These are phyloP conservation scores for Podaxis sp. DNA, from an alignment of 768 basidiomycete genomes.

Conservation along the genomic window DNA sequence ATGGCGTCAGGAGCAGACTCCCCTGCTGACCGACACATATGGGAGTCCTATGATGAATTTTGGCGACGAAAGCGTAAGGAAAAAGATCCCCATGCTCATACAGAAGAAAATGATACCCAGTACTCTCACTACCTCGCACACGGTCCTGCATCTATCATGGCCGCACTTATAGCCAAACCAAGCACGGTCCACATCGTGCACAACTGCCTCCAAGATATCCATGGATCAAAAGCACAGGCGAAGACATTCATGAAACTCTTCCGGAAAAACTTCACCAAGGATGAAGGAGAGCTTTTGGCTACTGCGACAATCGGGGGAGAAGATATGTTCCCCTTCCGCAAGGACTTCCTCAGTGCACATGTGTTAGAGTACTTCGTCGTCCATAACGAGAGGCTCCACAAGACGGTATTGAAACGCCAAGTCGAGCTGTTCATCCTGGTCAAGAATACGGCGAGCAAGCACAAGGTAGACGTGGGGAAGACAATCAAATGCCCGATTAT, in stretches of 20 bases:
- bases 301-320: neutral
- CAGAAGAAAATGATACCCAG: neutral
- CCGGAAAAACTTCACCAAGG: neutral
- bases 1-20: constrained; percentile 1
- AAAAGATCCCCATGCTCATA: neutral
- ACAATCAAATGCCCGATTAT: too few species aligned
- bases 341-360: too few species aligned
- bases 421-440: constrained; percentile 1
- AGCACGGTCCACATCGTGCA: constrained; percentile 6
- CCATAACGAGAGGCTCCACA: constrained; percentile 5
- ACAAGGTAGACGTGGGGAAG: constrained; percentile 2
- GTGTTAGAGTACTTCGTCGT: constrained; percentile 1
- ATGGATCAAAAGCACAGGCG: constrained; percentile 1
- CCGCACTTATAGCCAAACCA: constrained; percentile 1
- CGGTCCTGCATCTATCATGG: neutral
- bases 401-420: constrained; percentile 1
- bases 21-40: constrained; percentile 2
- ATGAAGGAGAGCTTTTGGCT: constrained; percentile 3
- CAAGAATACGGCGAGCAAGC: neutral
- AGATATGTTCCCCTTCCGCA: neutral
- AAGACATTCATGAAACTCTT: constrained; percentile 2
- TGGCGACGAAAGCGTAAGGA: constrained; percentile 3
- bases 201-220: constrained; percentile 5
- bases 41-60: constrained; percentile 4
- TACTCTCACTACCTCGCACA: constrained; percentile 6